Percentiles rank a stretch among this genome's conserved stretches.
Conservation (phyloP, 2,329 filamentous ascomycete species). For the Ascochyta viciae-villosae region DNA sequence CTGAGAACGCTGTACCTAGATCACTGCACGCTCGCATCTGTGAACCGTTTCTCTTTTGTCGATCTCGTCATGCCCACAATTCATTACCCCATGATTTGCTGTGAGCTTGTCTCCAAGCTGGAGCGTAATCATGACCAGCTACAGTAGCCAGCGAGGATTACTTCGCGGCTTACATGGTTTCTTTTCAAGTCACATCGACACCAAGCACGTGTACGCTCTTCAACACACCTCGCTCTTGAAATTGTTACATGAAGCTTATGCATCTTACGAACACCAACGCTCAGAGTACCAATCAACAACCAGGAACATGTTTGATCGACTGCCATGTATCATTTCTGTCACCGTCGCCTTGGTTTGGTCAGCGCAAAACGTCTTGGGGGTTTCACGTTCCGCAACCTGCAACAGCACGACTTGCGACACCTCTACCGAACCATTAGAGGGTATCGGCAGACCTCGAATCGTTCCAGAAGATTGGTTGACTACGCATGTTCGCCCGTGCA, state of each 20-base stretch:
- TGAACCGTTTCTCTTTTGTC: background rate
- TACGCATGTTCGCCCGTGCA: background rate
- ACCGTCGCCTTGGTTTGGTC: slow-evolving; percentile 3
- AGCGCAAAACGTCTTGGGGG: slow-evolving; percentile 29
- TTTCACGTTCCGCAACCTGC: slow-evolving; percentile 24
- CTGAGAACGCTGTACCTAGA: background rate
- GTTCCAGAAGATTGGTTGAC: slow-evolving; percentile 19
- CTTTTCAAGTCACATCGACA: background rate
- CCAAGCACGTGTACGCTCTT: background rate
- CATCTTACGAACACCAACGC: background rate
- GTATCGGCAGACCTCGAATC: slow-evolving; percentile 11
- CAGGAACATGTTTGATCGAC: slow-evolving; percentile 20
- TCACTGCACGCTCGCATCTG: background rate
- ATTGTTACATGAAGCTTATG: slow-evolving; percentile 1
- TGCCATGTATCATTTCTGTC: slow-evolving; percentile 18
- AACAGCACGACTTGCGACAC: slow-evolving; percentile 5
- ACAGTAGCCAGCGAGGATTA: background rate
- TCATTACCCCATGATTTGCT: background rate
- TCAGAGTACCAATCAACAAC: background rate
- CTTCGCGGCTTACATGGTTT: background rate
- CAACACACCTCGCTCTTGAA: background rate
- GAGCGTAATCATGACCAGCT: background rate
- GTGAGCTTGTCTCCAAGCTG: background rate
- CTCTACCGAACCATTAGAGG: slow-evolving; percentile 4
- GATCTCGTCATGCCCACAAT: background rate